phyloP scores from a whole-genome alignment of 345 rosid species.

The Eucalyptus fibrosa region DNA sequence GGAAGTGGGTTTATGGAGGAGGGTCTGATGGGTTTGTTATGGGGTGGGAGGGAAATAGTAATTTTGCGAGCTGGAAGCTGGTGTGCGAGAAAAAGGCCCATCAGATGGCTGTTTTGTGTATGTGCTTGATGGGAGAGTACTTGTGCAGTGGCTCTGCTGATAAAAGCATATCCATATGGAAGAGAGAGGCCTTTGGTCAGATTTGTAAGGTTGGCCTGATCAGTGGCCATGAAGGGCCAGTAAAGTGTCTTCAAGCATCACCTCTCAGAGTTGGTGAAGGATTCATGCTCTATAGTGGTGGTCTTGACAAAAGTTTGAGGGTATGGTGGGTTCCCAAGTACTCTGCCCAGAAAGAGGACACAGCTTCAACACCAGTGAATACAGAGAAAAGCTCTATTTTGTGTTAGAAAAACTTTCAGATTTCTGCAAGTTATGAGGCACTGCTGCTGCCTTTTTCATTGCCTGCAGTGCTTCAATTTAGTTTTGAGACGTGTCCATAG shows the following conservation, averaged over 20 bases:
- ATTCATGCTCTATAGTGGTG: slow-evolving; percentile 86
- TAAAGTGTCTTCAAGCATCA: slow-evolving; percentile 83
- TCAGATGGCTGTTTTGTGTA: slow-evolving; percentile 59
- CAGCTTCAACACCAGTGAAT: background rate
- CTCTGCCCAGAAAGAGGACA: background rate
- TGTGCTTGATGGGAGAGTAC: slow-evolving; percentile 50
- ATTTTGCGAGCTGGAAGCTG: slow-evolving; percentile 37
- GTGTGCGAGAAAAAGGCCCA: slow-evolving; percentile 63
- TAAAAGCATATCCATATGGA: slow-evolving; percentile 83
- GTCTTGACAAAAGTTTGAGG: slow-evolving; percentile 80
- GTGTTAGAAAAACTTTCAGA: background rate
- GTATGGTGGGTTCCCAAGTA: slow-evolving; percentile 85
- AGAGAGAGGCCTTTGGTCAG: slow-evolving; percentile 32
- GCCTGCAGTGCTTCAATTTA: background rate
- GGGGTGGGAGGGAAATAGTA: slow-evolving; percentile 59
- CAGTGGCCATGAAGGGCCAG: slow-evolving; percentile 79
- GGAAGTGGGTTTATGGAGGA: slow-evolving; percentile 66
- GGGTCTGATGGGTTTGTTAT: slow-evolving; percentile 84
- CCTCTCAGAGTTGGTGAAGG: slow-evolving; percentile 37
- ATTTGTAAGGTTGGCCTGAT: slow-evolving; percentile 44
- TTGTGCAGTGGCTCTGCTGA: slow-evolving; percentile 86
- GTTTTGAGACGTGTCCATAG: background rate
- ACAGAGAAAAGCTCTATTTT: background rate
- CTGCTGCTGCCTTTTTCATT: background rate
- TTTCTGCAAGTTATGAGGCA: background rate